Base-by-base conservation (phyloP, 768 basidiomycete species). In the Russula sp. region DNA sequence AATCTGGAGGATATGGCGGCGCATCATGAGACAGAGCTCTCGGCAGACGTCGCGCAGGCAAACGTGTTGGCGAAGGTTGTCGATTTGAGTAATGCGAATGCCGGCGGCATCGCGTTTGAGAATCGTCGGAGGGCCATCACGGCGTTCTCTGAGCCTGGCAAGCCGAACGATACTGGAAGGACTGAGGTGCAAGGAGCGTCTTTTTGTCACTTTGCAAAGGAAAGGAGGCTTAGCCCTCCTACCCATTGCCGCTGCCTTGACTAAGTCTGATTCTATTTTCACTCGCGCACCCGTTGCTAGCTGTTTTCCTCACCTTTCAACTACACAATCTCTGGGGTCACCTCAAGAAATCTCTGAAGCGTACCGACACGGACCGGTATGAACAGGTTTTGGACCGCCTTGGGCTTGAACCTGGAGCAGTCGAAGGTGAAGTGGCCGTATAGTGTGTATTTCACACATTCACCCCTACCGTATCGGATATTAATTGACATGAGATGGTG, bases 351-450 rank as follows among this genome's bases (percentile, higher is more conserved):
- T 87, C 81, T 73, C 75, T 96, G 60, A 87, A 85, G 70, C 72
- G 78, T 38, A 71, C 76, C 39, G 78, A 88, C 66, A 78, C 81
- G 47, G 79, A 79, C 61, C 85, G 92, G 52, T 97, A 95, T 68
- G 88, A 92, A 61, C 75, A 73, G 16, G 69, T 90, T 29, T 79
- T 98, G 54, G 77, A 80, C 48, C 82, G 85, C 61, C 75, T 97
- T 29, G 95, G 88, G 3, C 72, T 98, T 22, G 89, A 94, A 65
- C 79, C 82, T 36, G 78, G 79, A 63, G 85, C 87, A 41, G 91
- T 98, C 1, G 93, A 97, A 73, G 95, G 94, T 45, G 94, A 98
- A 71, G 75, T 98, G 41, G 80, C 91, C 57, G 81, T 95, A 56
- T 89, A 85, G 83, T 60, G 3, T 39, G 14, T 29, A 49, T 11